Evolutionary conservation across 192 early-diverging fungal species (phyloP).

Genomic region (Endogone sp.): DNA sequence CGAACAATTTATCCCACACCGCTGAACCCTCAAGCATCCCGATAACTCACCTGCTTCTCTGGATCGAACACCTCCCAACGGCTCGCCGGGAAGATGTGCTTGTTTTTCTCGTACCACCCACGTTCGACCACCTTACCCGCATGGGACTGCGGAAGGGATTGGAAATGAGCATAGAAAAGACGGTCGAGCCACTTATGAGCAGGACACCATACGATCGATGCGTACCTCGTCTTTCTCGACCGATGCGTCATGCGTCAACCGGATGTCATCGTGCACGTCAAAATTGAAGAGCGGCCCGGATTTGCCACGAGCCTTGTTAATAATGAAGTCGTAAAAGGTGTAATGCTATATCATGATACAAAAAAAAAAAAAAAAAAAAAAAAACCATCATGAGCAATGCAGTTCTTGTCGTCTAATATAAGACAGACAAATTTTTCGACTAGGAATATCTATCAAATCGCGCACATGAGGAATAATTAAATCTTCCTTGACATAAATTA

Average conservation of each 20-base stretch:
- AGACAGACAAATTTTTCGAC: too few species aligned
- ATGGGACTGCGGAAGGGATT: slow-evolving; percentile 56
- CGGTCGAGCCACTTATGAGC: not conserved
- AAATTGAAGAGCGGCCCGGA: slow-evolving; percentile 93
- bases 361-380: too few species aligned
- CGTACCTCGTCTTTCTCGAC: slow-evolving; percentile 88
- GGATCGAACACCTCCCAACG: slow-evolving; percentile 94
- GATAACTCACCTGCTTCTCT: slow-evolving; percentile 49
- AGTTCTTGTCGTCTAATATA: too few species aligned
- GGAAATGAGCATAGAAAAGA: not conserved
- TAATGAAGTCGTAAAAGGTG: slow-evolving; percentile 93
- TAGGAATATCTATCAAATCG: too few species aligned
- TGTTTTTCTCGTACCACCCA: slow-evolving; percentile 88
- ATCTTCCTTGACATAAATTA: slow-evolving; percentile 95
- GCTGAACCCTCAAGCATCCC: not conserved
- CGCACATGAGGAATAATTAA: slow-evolving; percentile 90
- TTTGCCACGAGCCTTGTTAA: slow-evolving; percentile 94
- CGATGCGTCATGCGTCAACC: slow-evolving; percentile 74
- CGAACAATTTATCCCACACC: too few species aligned
- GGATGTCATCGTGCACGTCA: slow-evolving; percentile 92
- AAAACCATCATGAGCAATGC: too few species aligned
- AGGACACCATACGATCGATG: not conserved
- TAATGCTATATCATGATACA: slow-evolving; percentile 60
- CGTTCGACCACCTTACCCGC: slow-evolving; percentile 92
- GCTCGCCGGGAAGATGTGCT: slow-evolving; percentile 93